Base-by-base conservation (phyloP, 371 early-diverging fungal genomes). In the Zancudomyces culisetae region DNA sequence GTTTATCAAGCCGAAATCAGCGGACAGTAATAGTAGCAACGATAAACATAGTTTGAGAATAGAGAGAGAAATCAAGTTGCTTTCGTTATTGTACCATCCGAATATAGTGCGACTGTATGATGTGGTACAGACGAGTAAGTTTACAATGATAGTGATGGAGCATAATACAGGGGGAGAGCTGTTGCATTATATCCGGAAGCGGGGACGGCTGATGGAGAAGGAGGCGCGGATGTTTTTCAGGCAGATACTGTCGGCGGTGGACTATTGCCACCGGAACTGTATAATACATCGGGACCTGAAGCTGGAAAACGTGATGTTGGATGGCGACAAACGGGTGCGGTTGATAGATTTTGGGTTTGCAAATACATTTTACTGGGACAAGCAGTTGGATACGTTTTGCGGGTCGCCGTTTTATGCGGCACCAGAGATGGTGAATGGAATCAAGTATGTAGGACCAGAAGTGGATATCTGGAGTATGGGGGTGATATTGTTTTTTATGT, bases 401-500 rank as follows among this genome's bases (percentile, higher is more conserved):
- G 96, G 95, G 0, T 85, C 85, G 39, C 80, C 87, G 0, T 88
- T 88, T 59, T 90, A 89, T 59, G 91, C 90, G 10, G 87, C 88
- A 1, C 90, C 90, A 2, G 55, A 65, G 93, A 70, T 74, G 98
- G 45, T 78, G 90, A 53, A 79, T 75, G 51, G 87, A 81, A 63
- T 80, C 79, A 49, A 76, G 72, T 39, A 87, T 46, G 55, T 55
- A 2, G 69, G 69, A 3, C 69, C 69, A 28, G 69, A 69, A 80
- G 58, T 87, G 10, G 99, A 99, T 67, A 73, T 89, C 26, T 99
- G 99, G 99, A 89, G 98, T 40, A 69, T 98, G 46, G 99, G 98
- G 0, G 95, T 97, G 68, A 94, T 99, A 15, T 74, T 97, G 10
- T 98, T 85, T 66, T 96, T 98, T 64, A 70, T 99, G 76, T 66